These are phyloP conservation scores for Brachypodium distachyon DNA, from an alignment of 202 grass and related monocot species.

Conservation along the genomic window DNA sequence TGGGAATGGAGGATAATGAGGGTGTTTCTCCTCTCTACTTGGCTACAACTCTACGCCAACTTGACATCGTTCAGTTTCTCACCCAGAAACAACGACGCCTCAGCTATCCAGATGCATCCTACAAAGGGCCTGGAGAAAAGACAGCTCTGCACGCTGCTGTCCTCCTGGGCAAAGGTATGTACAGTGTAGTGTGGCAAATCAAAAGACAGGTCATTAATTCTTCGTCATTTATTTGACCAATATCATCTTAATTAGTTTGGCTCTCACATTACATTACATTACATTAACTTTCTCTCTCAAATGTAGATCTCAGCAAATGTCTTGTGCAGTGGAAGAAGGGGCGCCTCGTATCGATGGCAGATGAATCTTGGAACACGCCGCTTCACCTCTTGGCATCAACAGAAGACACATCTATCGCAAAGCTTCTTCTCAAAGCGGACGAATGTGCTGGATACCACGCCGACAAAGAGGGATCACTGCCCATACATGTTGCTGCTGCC, in stretches of 20 bases:
- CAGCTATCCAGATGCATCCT: not conserved
- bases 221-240: too few species aligned
- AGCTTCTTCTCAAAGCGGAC: not conserved
- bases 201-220: too few species aligned
- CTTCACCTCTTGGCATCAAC: not conserved
- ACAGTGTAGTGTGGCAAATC: too few species aligned
- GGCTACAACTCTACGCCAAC: not conserved
- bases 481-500: not conserved
- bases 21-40: not conserved
- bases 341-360: not conserved
- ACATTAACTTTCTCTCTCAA: not conserved
- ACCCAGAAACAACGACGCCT: not conserved
- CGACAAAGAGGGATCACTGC: not conserved
- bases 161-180: not conserved
- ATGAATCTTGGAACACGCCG: not conserved
- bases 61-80: not conserved
- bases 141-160: not conserved
- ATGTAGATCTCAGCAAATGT: not conserved
- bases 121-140: not conserved
- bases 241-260: not conserved
- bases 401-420: not conserved
- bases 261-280: too few species aligned
- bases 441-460: not conserved
- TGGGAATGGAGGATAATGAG: not conserved
- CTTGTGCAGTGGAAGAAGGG: not conserved